phyloP scores from a whole-genome alignment of 768 basidiomycete genomes.

The Boletus rubroflammeus region DNA sequence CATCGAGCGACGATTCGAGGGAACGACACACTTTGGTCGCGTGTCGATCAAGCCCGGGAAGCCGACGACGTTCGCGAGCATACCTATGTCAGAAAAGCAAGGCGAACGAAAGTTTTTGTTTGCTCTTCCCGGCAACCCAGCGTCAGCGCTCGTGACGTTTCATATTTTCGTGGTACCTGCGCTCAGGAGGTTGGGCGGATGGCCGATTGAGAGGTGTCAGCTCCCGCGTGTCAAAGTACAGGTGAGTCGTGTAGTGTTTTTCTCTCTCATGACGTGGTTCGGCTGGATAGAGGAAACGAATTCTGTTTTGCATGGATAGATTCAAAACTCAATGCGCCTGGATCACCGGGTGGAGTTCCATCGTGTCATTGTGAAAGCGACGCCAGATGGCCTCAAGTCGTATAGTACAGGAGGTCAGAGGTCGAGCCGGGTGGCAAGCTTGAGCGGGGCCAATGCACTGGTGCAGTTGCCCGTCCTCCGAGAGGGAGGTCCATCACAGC shows the following conservation, averaged over 20 bases:
- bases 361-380: constrained; percentile 59
- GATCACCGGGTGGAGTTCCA: constrained; percentile 83
- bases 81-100: constrained; percentile 42
- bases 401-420: constrained; percentile 85
- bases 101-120: constrained; percentile 62
- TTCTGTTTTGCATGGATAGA: constrained; percentile 30
- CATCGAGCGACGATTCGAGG: constrained; percentile 73
- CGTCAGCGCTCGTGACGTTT: constrained; percentile 83
- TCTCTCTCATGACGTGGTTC: background rate
- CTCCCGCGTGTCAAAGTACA: constrained; percentile 61
- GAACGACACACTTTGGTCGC: constrained; percentile 81
- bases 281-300: background rate
- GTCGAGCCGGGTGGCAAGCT: constrained; percentile 75
- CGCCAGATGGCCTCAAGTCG: constrained; percentile 50
- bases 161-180: constrained; percentile 83
- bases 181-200: constrained; percentile 68
- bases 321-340: constrained; percentile 58
- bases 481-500: constrained; percentile 30
- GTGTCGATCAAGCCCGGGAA: constrained; percentile 84
- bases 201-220: constrained; percentile 47
- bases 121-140: constrained; percentile 87
- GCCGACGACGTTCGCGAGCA: constrained; percentile 85
- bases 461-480: constrained; percentile 56
- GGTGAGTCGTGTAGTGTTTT: constrained; percentile 38
- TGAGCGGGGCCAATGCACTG: constrained; percentile 78